Evolutionary conservation across 257 asterid species (phyloP), one percentile per base, ranked within the genome.

Genomic region (Cinchona pubescens): DNA sequence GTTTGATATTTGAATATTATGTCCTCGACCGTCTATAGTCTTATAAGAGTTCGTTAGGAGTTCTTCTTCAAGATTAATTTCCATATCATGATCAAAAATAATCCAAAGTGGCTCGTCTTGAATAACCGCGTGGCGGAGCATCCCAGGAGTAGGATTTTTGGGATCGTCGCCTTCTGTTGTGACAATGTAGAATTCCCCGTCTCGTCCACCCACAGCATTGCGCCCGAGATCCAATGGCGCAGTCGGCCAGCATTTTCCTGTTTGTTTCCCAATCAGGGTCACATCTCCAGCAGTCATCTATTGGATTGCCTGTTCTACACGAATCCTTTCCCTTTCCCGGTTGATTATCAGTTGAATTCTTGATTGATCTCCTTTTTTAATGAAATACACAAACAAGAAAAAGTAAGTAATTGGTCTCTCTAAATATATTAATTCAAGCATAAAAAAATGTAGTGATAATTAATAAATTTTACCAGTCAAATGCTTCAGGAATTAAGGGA

Each of bases 1-100:
- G 63, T 86, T 70, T 6, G 92, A 79, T 68, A 91, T 82, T 59
- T 89, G 88, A 16, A 91, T 42, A 32, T 60, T 42, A 67, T 42
- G 73, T 23, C 97, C 97, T 64, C 97, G 61, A 4, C 97, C 95
- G 61, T 91, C 95, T n/a, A 91, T 87, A 70, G 95, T 91, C 85
- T 87, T 91, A 82, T 83, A 86, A 0, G 95, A 91, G 82, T 89
- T 89, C 89, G 89, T 85, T 71, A 91, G 35, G 15, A 91, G 86
- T 70, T 91, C 95, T 55, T 91, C 86, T 1, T 77, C 37, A 0
- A 91, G 78, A 0, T 23, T 55, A 3, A 87, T 87, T 79, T 72
- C 79, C 96, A 89, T 89, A 73, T 89, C 92, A 8, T 35, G 85
- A 18, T 81, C 83, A 40, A 89, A 91, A 32, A 91, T 91, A 80